Evolutionary conservation across 140 eudicot species (phyloP).

Genomic region (Eryngium alpinum): DNA sequence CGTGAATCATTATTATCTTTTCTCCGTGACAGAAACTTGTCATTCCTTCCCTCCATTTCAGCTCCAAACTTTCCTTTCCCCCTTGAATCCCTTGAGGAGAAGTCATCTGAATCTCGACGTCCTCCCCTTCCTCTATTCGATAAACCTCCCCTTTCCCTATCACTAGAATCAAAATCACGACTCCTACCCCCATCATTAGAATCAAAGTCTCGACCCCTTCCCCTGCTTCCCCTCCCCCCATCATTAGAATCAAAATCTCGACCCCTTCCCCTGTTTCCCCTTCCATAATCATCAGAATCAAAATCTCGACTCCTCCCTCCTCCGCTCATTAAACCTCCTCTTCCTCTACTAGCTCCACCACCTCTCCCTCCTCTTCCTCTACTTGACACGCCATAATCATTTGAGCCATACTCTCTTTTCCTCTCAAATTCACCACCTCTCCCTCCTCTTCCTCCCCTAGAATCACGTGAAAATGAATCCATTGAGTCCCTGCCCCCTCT

Average conservation of each 20-base stretch:
- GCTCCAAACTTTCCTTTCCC: constrained; percentile 18
- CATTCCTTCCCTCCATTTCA: constrained; percentile 20
- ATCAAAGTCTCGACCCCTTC: not conserved
- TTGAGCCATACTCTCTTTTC: constrained; percentile 22
- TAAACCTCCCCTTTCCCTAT: constrained; percentile 1
- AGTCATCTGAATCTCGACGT: constrained; percentile 2
- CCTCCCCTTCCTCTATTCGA: constrained; percentile 9
- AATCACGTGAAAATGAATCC: not conserved
- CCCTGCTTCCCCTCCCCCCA: not conserved
- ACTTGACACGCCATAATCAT: constrained; percentile 7
- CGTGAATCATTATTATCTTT: constrained; percentile 15
- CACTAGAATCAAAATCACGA: not conserved
- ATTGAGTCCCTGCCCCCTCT: not conserved
- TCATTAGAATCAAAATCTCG: not conserved
- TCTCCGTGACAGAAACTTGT: constrained; percentile 8
- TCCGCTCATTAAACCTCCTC: not conserved
- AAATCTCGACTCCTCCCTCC: not conserved
- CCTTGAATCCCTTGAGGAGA: constrained; percentile 11
- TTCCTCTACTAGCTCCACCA: not conserved
- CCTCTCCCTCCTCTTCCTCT: constrained; percentile 1
- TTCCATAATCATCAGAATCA: not conserved
- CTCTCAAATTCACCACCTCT: constrained; percentile 18
- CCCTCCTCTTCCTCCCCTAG: constrained; percentile 16
- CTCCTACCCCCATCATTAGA: not conserved
- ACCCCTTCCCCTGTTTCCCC: constrained; percentile 5